phyloP scores from a whole-genome alignment of 2,329 filamentous ascomycete genomes.

The Thielaviopsis punctulata region DNA sequence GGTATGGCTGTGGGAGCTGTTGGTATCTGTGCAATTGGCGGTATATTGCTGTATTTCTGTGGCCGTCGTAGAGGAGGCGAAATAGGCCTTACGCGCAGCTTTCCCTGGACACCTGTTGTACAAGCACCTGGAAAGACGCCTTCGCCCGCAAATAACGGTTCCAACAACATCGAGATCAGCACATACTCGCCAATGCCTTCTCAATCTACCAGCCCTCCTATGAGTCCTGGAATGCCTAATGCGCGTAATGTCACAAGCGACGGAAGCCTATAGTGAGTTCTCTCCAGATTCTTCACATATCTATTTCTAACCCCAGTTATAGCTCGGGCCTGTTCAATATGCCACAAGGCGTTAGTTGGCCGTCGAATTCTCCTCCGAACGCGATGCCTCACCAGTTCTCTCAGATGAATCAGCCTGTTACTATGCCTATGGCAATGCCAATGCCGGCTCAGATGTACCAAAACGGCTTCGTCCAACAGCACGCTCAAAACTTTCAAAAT shows the following conservation, averaged over 20 bases:
- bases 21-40: slow-evolving; percentile 26
- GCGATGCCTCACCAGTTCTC: not conserved
- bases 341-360: not conserved
- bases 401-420: not conserved
- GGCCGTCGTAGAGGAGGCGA: slow-evolving; percentile 25
- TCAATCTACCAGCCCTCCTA: not conserved
- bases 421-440: not conserved
- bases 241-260: not conserved
- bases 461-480: not conserved
- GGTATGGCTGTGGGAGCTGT: slow-evolving; percentile 39
- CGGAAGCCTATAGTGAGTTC: not conserved
- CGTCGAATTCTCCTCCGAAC: not conserved
- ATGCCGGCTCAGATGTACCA: not conserved
- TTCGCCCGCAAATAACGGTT: not conserved
- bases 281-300: not conserved
- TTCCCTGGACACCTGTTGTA: not conserved
- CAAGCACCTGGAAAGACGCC: not conserved
- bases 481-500: not conserved
- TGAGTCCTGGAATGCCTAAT: not conserved
- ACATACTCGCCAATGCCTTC: not conserved
- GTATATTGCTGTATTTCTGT: slow-evolving; percentile 30
- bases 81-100: slow-evolving; percentile 17
- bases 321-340: not conserved
- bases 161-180: not conserved
- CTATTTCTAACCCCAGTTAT: not conserved